A percentile compares a stretch with the other conserved stretches of the same genome.
phyloP scores from a whole-genome alignment of 768 basidiomycete species.

The Favolaschia claudopus region DNA sequence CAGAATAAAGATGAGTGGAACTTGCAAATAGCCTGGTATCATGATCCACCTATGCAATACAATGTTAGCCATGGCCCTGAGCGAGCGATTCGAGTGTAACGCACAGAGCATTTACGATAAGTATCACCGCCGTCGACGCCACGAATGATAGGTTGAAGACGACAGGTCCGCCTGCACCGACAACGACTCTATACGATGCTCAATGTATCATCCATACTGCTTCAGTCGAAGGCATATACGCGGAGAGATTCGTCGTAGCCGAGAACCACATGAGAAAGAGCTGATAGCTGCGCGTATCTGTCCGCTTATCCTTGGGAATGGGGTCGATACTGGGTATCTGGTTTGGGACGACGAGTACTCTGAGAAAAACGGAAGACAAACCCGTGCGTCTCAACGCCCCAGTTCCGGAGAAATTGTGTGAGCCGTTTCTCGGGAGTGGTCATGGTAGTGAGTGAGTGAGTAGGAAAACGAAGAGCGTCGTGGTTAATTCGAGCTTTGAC shows the following conservation, averaged over 20 bases:
- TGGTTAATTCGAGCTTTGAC: not conserved
- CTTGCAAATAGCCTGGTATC: conserved; percentile 69
- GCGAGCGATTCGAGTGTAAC: no score
- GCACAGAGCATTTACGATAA: conserved; percentile 20
- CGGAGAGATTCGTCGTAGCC: conserved; percentile 70
- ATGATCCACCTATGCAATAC: conserved; percentile 36
- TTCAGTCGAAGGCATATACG: conserved; percentile 38
- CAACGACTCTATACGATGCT: conserved; percentile 30
- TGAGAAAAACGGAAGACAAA: conserved; percentile 20
- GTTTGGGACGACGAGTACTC: not conserved
- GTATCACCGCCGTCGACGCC: not conserved
- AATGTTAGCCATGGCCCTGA: not conserved
- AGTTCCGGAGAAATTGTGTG: conserved; percentile 34
- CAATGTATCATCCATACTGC: not conserved
- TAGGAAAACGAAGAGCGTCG: no score
- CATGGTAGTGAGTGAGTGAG: no score
- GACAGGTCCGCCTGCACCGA: conserved; percentile 15
- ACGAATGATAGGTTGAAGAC: conserved; percentile 12
- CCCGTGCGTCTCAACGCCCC: conserved; percentile 46
- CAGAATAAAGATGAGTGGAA: conserved; percentile 17
- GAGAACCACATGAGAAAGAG: conserved; percentile 80
- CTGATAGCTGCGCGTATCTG: conserved; percentile 66
- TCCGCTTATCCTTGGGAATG: conserved; percentile 55
- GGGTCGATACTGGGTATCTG: conserved; percentile 55
- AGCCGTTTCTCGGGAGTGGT: no score